A percentile compares a stretch with the other conserved stretches of the same genome.
These are phyloP conservation scores for Talaromyces sp. DNA, from an alignment of 2,329 filamentous ascomycete species.

Conservation along the genomic window DNA sequence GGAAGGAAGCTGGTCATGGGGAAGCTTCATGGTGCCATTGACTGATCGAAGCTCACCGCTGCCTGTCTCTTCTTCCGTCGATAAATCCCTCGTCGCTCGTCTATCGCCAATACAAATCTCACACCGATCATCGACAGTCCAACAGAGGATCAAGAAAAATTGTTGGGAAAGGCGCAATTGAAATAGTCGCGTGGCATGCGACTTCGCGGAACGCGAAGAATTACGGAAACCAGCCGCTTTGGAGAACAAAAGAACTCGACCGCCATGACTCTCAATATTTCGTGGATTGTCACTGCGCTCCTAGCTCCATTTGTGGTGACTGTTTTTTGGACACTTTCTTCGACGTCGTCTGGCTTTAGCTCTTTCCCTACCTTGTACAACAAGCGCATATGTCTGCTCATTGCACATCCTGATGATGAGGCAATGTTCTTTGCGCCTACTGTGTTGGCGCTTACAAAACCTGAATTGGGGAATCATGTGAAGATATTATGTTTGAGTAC, in stretches of 20 bases:
- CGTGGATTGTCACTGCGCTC: slow-evolving; percentile 11
- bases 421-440: slow-evolving; percentile 98
- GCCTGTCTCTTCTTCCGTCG: background rate
- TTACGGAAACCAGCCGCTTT: background rate
- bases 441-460: slow-evolving; percentile 74
- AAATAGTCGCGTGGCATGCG: background rate
- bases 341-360: slow-evolving; percentile 37
- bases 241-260: background rate
- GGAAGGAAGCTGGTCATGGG: slow-evolving; percentile 8
- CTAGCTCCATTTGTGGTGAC: slow-evolving; percentile 20
- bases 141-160: background rate
- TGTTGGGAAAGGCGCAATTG: background rate
- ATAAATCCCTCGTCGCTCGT: background rate
- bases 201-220: background rate
- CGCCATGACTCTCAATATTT: slow-evolving; percentile 9
- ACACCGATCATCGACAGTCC: background rate
- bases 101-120: background rate
- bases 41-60: background rate
- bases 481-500: slow-evolving; percentile 91
- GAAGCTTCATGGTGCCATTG: background rate
- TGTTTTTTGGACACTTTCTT: slow-evolving; percentile 40
- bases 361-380: slow-evolving; percentile 60
- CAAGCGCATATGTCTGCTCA: slow-evolving; percentile 86
- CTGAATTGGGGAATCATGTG: slow-evolving; percentile 78
- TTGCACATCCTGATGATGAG: slow-evolving; percentile 96